A percentile compares a stretch with the other conserved stretches of the same genome.
Conservation (phyloP, 2,329 filamentous ascomycete genomes). For the Trichophaea hybrida region DNA sequence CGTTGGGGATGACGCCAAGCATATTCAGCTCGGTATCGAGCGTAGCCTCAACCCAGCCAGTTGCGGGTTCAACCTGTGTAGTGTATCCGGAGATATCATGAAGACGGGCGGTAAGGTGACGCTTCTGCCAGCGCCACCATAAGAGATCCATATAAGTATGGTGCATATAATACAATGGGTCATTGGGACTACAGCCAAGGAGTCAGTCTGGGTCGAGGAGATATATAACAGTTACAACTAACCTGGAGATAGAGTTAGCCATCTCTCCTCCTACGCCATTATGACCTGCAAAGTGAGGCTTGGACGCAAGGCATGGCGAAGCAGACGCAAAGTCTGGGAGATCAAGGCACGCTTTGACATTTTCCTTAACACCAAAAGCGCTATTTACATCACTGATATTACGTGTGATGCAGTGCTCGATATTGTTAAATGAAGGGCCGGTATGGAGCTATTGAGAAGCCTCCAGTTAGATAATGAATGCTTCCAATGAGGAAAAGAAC, state of each 20-base stretch:
- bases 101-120: not conserved
- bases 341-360: slow-evolving; percentile 10
- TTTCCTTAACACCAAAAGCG: not conserved
- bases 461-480: no score
- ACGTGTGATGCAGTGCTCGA: slow-evolving; percentile 17
- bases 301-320: slow-evolving; percentile 28
- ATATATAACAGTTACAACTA: not conserved
- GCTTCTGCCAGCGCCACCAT: slow-evolving; percentile 25
- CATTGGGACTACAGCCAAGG: slow-evolving; percentile 3
- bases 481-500: not conserved
- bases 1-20: slow-evolving; percentile 25
- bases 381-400: slow-evolving; percentile 8
- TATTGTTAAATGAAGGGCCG: slow-evolving; percentile 16
- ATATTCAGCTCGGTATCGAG: slow-evolving; percentile 28
- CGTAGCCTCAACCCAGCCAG: slow-evolving; percentile 19
- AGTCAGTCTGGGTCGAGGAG: not conserved
- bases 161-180: slow-evolving; percentile 25
- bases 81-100: slow-evolving; percentile 14
- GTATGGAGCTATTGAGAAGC: slow-evolving; percentile 5
- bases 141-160: slow-evolving; percentile 22
- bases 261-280: slow-evolving; percentile 23
- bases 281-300: slow-evolving; percentile 28
- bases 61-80: slow-evolving; percentile 1
- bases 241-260: slow-evolving; percentile 12
- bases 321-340: slow-evolving; percentile 12